Base-by-base conservation (phyloP, 371 early-diverging fungal genomes). In the Syncephalis fuscata region DNA sequence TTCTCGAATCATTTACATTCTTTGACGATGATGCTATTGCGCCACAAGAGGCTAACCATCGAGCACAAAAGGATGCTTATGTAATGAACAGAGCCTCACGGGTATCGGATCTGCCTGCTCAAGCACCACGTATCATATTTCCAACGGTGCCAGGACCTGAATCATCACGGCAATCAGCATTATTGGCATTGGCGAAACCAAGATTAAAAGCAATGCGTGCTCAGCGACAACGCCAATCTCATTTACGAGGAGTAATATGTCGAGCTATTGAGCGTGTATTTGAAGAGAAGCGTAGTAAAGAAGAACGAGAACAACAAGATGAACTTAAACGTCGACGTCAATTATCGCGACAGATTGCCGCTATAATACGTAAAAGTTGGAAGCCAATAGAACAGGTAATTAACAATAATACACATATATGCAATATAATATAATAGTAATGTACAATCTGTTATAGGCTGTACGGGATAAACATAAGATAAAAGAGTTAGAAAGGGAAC, bases 11-110 rank as follows among this genome's bases (percentile, higher is more conserved):
- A 0, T 80, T 76, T 57, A 57, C 73, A 15, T 63, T 69, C 8
- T 49, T 66, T 1, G 76, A 78, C 41, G 78, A 76, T 11, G 68
- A 70, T 22, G 76, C 76, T 25, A 55, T 71, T 2, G 67, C 77
- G 0, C 62, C 62, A 2, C 70, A 70, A 20, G 70, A 70, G 22
- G 60, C 67, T 1, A 56, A 73, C 1, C 41, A 23, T 1, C 53
- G 70, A 1, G 64, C 71, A 0, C 52, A 57, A 24, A 53, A 62
- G 27, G 75, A 76, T 25, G 56, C 63, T 0, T 22, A 50, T 0
- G 54, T 76, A 23, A 54, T 67, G 19, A 50, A 66, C 44, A 64
- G 71, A 0, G 61, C 76, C 7, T 54, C 59, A 7, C 52, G 71
- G 5, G 63, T 70, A 20, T 53, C 61, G 1, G 62, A 65, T 9